phyloP scores from a whole-genome alignment of 345 rosid genomes.

The Alliaria petiolata region DNA sequence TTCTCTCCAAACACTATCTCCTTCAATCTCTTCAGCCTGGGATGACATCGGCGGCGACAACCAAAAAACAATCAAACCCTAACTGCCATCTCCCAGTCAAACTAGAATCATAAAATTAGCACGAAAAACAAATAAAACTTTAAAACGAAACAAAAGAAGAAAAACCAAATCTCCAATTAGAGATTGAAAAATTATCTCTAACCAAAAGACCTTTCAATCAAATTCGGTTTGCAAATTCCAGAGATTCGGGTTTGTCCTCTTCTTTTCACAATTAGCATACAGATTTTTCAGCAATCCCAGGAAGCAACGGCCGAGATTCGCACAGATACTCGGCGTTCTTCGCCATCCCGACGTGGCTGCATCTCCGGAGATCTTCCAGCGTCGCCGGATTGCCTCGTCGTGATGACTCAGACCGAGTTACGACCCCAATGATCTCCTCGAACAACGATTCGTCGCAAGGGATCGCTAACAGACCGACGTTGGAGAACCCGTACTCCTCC shows the following conservation, averaged over 20 bases:
- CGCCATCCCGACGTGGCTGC: conserved; percentile 48
- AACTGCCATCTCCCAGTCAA: conserved; percentile 29
- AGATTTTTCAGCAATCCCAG: conserved; percentile 37
- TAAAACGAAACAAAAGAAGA: background rate
- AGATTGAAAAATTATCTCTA: conserved; percentile 26
- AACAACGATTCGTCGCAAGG: conserved; percentile 86
- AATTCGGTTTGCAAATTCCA: background rate
- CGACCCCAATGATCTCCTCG: conserved; percentile 56
- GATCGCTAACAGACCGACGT: conserved; percentile 61
- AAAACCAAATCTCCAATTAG: conserved; percentile 7
- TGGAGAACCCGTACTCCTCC: conserved; percentile 81
- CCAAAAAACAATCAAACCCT: conserved; percentile 19
- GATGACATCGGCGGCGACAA: conserved; percentile 15
- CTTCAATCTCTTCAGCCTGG: conserved; percentile 6
- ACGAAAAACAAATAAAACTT: conserved; percentile 11
- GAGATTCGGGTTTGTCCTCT: background rate
- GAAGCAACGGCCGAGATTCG: conserved; percentile 71
- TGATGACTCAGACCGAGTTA: conserved; percentile 38
- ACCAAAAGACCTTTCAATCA: conserved; percentile 5
- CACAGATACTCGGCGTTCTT: conserved; percentile 23
- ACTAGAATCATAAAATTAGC: conserved; percentile 2
- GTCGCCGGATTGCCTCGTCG: conserved; percentile 26
- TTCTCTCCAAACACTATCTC: conserved; percentile 16
- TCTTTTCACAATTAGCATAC: conserved; percentile 6
- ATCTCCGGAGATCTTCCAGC: conserved; percentile 48